These are phyloP conservation scores for Gossypium trilobum DNA, from an alignment of 441 rosid species.

Conservation along the genomic window DNA sequence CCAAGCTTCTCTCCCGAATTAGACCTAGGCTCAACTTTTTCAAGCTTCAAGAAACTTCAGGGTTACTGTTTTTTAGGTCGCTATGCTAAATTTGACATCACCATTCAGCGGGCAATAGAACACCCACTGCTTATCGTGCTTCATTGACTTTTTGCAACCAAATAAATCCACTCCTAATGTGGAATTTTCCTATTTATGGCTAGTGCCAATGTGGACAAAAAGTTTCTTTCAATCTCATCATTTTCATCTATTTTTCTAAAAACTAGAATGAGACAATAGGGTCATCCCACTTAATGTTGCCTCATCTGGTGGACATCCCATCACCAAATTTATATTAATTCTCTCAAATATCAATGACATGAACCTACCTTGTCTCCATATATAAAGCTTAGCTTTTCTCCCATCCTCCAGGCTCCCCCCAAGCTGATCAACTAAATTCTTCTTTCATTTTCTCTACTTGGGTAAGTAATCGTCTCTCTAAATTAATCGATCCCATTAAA, in stretches of 20 bases:
- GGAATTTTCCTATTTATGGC: conserved; percentile 25
- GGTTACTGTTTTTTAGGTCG: background rate
- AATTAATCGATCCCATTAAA: background rate
- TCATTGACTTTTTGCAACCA: conserved; percentile 5
- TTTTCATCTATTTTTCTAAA: conserved; percentile 1
- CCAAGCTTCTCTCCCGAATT: background rate
- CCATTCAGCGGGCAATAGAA: background rate
- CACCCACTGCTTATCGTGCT: conserved; percentile 4
- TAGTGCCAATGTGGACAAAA: conserved; percentile 17
- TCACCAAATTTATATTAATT: conserved; percentile 11
- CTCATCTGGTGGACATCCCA: conserved; percentile 23
- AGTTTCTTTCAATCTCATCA: conserved; percentile 15
- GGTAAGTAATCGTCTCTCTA: background rate
- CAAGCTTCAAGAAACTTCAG: background rate
- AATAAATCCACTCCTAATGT: conserved; percentile 21
- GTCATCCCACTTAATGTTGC: conserved; percentile 21
- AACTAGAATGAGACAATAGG: background rate
- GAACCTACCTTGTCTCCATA: conserved; percentile 5
- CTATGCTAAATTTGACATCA: background rate
- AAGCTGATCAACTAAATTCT: background rate
- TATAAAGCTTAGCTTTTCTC: background rate
- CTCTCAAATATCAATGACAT: background rate
- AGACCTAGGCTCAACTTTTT: background rate
- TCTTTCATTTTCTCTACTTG: background rate
- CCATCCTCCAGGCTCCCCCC: conserved; percentile 1